A percentile compares a stretch with the other conserved stretches of the same genome.
These are phyloP conservation scores for Leccinum imitatum DNA, from an alignment of 768 basidiomycete species.

Conservation along the genomic window DNA sequence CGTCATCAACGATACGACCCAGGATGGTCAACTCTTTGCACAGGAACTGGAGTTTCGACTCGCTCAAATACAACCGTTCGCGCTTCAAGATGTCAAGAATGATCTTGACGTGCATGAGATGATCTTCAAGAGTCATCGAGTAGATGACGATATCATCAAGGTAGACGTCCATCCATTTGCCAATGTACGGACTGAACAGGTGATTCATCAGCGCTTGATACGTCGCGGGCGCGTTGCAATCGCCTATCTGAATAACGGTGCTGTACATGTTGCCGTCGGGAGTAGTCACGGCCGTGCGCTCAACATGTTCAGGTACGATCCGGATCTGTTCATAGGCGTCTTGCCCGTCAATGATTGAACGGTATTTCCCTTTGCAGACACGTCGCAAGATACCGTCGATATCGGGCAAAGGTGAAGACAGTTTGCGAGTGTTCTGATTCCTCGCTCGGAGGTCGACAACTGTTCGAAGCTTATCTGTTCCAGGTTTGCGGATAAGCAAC, in stretches of 20 bases:
- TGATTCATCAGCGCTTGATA: no score
- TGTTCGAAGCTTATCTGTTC: background rate
- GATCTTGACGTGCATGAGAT: constrained; percentile 26
- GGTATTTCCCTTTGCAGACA: background rate
- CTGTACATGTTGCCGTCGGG: constrained; percentile 17
- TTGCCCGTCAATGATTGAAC: constrained; percentile 13
- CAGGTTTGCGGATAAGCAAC: constrained; percentile 7
- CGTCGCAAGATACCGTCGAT: constrained; percentile 17
- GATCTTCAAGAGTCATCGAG: constrained; percentile 23
- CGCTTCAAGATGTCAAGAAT: constrained; percentile 35
- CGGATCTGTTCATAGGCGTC: constrained; percentile 26
- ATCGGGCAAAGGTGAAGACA: constrained; percentile 16
- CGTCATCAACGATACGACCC: constrained; percentile 36
- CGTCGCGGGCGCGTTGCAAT: no score
- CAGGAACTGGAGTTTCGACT: constrained; percentile 36
- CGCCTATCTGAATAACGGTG: no score
- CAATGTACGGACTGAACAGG: no score
- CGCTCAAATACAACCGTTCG: constrained; percentile 38
- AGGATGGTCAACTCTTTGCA: constrained; percentile 31
- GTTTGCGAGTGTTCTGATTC: constrained; percentile 22
- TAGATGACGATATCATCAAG: background rate
- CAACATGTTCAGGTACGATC: constrained; percentile 8
- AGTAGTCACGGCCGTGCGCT: constrained; percentile 36
- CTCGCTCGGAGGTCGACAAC: constrained; percentile 11
- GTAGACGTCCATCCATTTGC: no score